Evolutionary conservation across 2,329 filamentous ascomycete genomes (phyloP).

Genomic region (Paraconiothyrium sp.): DNA sequence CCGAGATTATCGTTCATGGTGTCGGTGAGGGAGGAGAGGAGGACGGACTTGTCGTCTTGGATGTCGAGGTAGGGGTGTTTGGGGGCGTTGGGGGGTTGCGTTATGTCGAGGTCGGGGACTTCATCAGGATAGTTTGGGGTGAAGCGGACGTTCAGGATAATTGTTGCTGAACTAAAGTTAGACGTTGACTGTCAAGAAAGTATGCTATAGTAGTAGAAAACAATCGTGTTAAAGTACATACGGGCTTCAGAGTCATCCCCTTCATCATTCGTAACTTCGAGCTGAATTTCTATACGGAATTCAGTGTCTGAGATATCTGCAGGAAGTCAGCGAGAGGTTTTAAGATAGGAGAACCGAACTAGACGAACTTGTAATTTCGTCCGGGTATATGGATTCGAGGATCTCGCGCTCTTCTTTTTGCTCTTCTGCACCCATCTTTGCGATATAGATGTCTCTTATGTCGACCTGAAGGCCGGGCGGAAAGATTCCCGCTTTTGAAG

Average conservation of each 20-base stretch:
- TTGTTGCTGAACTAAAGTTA: slow-evolving; percentile 59
- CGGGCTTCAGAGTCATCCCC: slow-evolving; percentile 68
- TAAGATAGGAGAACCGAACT: neutral
- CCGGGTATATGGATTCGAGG: slow-evolving; percentile 96
- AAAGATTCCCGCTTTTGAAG: neutral
- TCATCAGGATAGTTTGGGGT: slow-evolving; percentile 91
- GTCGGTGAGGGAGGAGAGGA: slow-evolving; percentile 76
- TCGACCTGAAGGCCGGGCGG: neutral
- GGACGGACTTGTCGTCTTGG: slow-evolving; percentile 76
- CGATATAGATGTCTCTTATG: slow-evolving; percentile 1
- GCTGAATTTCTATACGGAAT: slow-evolving; percentile 84
- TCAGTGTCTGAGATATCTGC: slow-evolving; percentile 89
- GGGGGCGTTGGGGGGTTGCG: slow-evolving; percentile 73
- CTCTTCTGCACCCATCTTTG: slow-evolving; percentile 72
- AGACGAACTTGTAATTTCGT: slow-evolving; percentile 87
- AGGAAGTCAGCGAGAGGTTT: slow-evolving; percentile 26
- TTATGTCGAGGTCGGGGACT: slow-evolving; percentile 82
- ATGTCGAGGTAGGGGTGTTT: slow-evolving; percentile 80
- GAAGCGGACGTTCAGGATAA: slow-evolving; percentile 87
- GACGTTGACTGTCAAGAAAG: neutral
- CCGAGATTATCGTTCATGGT: slow-evolving; percentile 92
- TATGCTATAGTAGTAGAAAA: too few relatives aligned
- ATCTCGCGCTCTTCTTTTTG: slow-evolving; percentile 97
- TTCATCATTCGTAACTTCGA: slow-evolving; percentile 77
- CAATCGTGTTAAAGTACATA: slow-evolving; percentile 32